phyloP scores from a whole-genome alignment of 2,329 filamentous ascomycete species.

The Beauveria pseudobassiana region DNA sequence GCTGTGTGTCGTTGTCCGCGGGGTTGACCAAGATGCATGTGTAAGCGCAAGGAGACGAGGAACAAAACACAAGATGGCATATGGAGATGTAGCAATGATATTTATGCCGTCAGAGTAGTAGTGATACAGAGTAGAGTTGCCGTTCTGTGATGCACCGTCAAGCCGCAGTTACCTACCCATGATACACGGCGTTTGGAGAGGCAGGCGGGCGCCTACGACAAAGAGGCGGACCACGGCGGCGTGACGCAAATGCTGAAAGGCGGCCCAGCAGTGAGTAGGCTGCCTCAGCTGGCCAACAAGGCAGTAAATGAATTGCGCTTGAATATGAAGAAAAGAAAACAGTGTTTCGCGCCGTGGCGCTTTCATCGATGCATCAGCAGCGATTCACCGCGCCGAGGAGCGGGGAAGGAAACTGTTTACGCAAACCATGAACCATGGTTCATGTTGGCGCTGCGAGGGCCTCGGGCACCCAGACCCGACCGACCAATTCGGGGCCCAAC shows the following conservation, averaged over 20 bases:
- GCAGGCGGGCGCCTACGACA: background rate
- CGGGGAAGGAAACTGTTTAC: no score
- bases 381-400: background rate
- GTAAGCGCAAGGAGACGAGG: background rate
- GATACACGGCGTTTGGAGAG: slow-evolving; percentile 1
- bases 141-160: background rate
- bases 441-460: background rate
- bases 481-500: background rate
- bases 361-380: background rate
- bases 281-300: background rate
- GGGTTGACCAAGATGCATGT: background rate
- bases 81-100: background rate
- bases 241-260: background rate
- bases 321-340: no score
- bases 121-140: background rate
- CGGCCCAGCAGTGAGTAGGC: background rate
- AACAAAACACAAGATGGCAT: background rate
- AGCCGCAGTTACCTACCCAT: background rate
- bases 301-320: background rate
- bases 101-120: background rate
- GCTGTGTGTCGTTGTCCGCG: background rate
- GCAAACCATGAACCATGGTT: no score
- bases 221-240: background rate
- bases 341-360: background rate
- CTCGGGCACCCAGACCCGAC: background rate